Percentiles rank a stretch among this genome's conserved stretches.
Evolutionary conservation across 805 yeast species (phyloP).

Genomic region (Clavispora phyllophila): DNA sequence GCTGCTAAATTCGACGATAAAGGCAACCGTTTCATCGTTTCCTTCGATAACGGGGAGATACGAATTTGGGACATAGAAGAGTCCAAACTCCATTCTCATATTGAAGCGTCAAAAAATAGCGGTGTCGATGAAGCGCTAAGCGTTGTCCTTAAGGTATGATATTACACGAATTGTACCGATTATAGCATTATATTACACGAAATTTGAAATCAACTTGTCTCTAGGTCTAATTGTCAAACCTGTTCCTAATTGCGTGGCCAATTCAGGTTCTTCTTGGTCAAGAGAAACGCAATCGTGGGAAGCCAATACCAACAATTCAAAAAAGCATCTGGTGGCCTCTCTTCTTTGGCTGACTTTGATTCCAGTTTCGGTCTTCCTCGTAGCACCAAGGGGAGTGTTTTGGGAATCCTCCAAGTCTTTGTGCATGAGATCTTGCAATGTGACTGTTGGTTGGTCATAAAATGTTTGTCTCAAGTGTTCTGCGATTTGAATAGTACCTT

Average conservation of each 20-base stretch:
- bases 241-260: conserved; percentile 43
- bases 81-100: conserved; percentile 1
- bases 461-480: conserved; percentile 35
- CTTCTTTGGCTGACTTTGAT: conserved; percentile 36
- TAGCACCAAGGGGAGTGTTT: conserved; percentile 19
- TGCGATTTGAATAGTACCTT: conserved; percentile 53
- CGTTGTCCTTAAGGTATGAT: not conserved
- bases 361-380: conserved; percentile 8
- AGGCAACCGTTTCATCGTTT: conserved; percentile 10
- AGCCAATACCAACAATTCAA: conserved; percentile 77
- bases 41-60: conserved; percentile 12
- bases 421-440: conserved; percentile 36
- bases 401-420: conserved; percentile 23
- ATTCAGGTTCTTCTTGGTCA: conserved; percentile 44
- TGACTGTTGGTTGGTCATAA: conserved; percentile 16
- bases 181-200: conserved; percentile 7
- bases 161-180: not conserved
- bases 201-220: conserved; percentile 29
- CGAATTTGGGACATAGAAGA: conserved; percentile 11
- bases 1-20: conserved; percentile 9
- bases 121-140: not conserved
- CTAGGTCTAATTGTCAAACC: conserved; percentile 50
- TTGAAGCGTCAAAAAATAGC: not conserved
- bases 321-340: conserved; percentile 70
- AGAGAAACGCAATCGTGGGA: conserved; percentile 66